Base-by-base conservation (phyloP, 2,329 filamentous ascomycete genomes). In the Neurospora sp. region DNA sequence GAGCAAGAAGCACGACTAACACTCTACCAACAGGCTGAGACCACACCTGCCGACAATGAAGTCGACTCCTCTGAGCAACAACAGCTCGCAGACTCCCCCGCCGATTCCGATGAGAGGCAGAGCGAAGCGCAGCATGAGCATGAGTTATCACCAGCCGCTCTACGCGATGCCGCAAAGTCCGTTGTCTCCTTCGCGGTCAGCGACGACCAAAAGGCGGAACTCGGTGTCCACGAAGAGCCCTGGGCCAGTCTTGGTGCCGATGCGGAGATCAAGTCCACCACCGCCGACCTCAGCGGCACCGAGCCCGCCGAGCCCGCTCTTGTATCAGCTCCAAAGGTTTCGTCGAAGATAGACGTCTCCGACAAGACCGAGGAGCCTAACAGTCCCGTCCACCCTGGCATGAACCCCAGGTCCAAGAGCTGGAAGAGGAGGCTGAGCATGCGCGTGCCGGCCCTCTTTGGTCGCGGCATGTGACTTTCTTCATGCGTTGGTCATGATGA, bases 381-480 rank as follows among this genome's bases (percentile, higher is more conserved):
- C 39, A 17, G 41, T 37, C n/a, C 23, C 46, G 33, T 41, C 38
- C 39, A 33, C 38, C 40, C 52, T 62, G 52, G 52, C 28, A 62
- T 62, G 52, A 62, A 62, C 52, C 52, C 52, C 52, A 33, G 52
- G 52, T 62, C 52, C 52, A 62, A 62, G 52, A 62, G 52, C 52
- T 62, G 52, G 52, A 62, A 62, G 52, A 36, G 52, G 52, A 62
- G 66, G 6, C 66, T 66, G 39, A 39, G 67, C 52, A 74, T 72
- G 71, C 72, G 72, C 43, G 72, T 74, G 68, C 67, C 73, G 4
- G 72, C 66, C 23, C 71, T 74, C 67, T 73, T 74, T 66, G 72
- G 72, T 39, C 71, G 71, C n/a, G 71, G 72, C 66, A 74, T 72
- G 70, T 75, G 74, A 75, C 72, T 74, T 17, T 12, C 23, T 57